Evolutionary conservation across 108 stramenopile species (phyloP), one percentile per base, ranked within the genome.

Genomic region (Cyclotella baltica): DNA sequence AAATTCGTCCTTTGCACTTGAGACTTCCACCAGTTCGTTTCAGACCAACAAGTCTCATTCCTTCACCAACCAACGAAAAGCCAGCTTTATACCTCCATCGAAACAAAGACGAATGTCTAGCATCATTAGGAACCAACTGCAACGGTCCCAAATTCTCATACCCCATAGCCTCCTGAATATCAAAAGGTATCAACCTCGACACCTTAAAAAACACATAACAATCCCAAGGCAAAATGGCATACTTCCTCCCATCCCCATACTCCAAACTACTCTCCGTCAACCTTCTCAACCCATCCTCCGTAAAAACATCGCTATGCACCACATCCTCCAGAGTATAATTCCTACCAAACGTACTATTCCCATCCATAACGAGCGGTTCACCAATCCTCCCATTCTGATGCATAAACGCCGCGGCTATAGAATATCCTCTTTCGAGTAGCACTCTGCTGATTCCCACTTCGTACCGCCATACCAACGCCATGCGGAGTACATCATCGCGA

Each of bases 151-250:
- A 47, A 56, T 76, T 56, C 35, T 71, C 52, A 30, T 83, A 83
- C 0, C 67, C 56, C 75, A 83, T 76, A 11, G 50, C 15, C 1
- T 76, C 57, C 36, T 83, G 81, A 43, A 83, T 76, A 62, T 83
- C 81, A 13, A 40, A 36, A 0, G 81, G 75, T 34, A 76, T 61
- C 65, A 83, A 65, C 20, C 81, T 51, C 22, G 81, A 76, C 19
- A 83, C 81, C 71, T 83, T 83, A 69, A 83, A 83, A 46, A 83
- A 83, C 27, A 83, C 71, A 46, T 73, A 83, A 56, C 57, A 76
- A 23, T 76, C 81, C 81, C 81, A 83, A n/a, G 81, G 81, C 43
- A 83, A 51, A 23, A 83, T 83, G 51, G 73, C 67, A 55, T 75
- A 81, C 51, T 81, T 81, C 72, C 72, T 72, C 50, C 66, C 58